Evolutionary conservation across 2,329 filamentous ascomycete genomes (phyloP).

Genomic region (Neoscytalidium dimidiatum): DNA sequence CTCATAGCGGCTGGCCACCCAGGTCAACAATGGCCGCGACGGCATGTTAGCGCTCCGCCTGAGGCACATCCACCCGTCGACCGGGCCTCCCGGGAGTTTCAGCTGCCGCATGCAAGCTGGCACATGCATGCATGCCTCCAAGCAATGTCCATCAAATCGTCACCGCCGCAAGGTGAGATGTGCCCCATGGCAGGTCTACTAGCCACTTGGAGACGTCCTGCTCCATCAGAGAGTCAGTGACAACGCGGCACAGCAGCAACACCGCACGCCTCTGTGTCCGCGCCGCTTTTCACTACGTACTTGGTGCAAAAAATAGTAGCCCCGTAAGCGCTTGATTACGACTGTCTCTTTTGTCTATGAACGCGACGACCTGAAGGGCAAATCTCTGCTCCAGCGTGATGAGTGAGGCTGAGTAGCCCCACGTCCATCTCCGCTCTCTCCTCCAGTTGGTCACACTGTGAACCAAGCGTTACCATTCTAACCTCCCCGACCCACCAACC

Average conservation of each 20-base stretch:
- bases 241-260: neutral
- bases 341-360: constrained; percentile 4
- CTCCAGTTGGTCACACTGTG: neutral
- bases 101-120: neutral
- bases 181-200: too few relatives aligned
- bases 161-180: neutral
- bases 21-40: too few relatives aligned
- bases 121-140: neutral
- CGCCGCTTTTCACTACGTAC: too few relatives aligned
- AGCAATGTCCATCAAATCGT: neutral
- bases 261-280: too few relatives aligned
- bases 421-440: neutral
- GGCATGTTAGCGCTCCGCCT: neutral
- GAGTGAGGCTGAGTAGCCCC: neutral
- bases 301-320: constrained; percentile 11
- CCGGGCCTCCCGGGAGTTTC: neutral
- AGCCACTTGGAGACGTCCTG: too few relatives aligned
- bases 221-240: too few relatives aligned
- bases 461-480: neutral
- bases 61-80: neutral
- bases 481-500: neutral
- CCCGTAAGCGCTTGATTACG: constrained; percentile 6
- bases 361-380: neutral
- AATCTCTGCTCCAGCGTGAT: neutral
- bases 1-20: too few relatives aligned